Evolutionary conservation across 345 rosid genomes (phyloP).

Genomic region (Syzygium oleosum): DNA sequence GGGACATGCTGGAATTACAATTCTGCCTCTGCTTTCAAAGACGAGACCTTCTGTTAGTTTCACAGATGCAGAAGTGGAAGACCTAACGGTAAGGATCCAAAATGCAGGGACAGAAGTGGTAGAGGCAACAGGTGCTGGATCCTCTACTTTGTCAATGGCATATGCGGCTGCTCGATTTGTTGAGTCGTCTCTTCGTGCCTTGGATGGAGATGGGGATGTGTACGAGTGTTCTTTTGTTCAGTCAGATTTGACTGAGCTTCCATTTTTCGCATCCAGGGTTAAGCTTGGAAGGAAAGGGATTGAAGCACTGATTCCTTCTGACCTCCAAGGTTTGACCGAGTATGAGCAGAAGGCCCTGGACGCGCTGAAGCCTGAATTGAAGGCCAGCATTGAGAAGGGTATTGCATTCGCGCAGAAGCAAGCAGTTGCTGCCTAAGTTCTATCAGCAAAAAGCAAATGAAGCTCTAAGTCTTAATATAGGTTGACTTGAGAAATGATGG

Average conservation of each 20-base stretch:
- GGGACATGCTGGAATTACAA: slow-evolving; percentile 94
- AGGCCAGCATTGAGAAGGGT: slow-evolving; percentile 88
- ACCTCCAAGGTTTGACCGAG: slow-evolving; percentile 62
- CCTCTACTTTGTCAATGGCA: slow-evolving; percentile 96
- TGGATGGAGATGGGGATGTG: slow-evolving; percentile 85
- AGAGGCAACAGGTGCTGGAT: slow-evolving; percentile 96
- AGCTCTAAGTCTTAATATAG: neutral
- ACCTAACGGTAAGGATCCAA: slow-evolving; percentile 81
- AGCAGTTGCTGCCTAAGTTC: slow-evolving; percentile 37
- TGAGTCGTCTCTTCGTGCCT: slow-evolving; percentile 91
- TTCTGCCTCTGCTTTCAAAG: slow-evolving; percentile 81
- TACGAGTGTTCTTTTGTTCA: slow-evolving; percentile 80
- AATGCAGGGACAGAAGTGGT: slow-evolving; percentile 95
- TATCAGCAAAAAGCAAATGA: neutral
- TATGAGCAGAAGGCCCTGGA: slow-evolving; percentile 84
- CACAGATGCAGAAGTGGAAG: slow-evolving; percentile 60
- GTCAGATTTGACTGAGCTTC: slow-evolving; percentile 66
- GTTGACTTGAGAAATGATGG: neutral
- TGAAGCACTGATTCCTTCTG: slow-evolving; percentile 69
- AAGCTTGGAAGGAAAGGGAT: slow-evolving; percentile 81
- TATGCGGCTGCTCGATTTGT: slow-evolving; percentile 96
- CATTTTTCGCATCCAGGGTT: slow-evolving; percentile 83
- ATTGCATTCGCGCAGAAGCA: slow-evolving; percentile 60
- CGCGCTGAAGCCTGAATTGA: slow-evolving; percentile 66
- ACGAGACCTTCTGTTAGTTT: slow-evolving; percentile 65